Evolutionary conservation across 2,329 filamentous ascomycete genomes (phyloP).

Genomic region (Berkeleyomyces rouxiae): DNA sequence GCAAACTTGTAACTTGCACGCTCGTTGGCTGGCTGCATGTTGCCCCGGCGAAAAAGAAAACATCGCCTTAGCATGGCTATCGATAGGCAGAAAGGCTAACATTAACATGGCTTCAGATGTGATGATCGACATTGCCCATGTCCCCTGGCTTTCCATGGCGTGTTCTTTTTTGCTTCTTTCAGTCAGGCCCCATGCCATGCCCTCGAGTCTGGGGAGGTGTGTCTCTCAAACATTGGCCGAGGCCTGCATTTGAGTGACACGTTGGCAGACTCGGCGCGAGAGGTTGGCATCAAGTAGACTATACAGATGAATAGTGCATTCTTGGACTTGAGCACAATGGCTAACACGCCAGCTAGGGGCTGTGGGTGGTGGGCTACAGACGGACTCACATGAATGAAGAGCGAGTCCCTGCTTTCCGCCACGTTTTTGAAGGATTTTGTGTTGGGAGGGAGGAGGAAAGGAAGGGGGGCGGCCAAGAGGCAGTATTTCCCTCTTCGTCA

Average conservation of each 20-base stretch:
- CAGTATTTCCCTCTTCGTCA: neutral
- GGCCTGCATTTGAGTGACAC: no score
- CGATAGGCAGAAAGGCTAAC: neutral
- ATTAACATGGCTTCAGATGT: neutral
- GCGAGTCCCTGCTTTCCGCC: neutral
- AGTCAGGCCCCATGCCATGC: no score
- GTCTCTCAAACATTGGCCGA: no score
- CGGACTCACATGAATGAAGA: neutral
- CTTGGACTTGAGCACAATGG: no score
- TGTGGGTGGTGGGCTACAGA: neutral
- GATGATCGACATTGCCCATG: neutral
- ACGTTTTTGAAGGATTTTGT: neutral
- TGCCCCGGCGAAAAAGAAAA: neutral
- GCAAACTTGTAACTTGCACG: neutral
- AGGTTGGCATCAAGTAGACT: no score
- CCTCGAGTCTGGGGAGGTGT: no score
- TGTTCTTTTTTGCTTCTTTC: constrained; percentile 1
- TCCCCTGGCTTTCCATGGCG: neutral
- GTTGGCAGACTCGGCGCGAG: no score
- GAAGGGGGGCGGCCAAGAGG: neutral
- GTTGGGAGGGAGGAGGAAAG: neutral
- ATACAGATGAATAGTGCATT: no score
- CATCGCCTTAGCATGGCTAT: neutral
- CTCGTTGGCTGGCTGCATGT: neutral
- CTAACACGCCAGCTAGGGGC: no score